Evolutionary conservation across 352 stramenopile species (phyloP), one percentile per base, ranked within the genome.

Genomic region (Phytopythium boreale): DNA sequence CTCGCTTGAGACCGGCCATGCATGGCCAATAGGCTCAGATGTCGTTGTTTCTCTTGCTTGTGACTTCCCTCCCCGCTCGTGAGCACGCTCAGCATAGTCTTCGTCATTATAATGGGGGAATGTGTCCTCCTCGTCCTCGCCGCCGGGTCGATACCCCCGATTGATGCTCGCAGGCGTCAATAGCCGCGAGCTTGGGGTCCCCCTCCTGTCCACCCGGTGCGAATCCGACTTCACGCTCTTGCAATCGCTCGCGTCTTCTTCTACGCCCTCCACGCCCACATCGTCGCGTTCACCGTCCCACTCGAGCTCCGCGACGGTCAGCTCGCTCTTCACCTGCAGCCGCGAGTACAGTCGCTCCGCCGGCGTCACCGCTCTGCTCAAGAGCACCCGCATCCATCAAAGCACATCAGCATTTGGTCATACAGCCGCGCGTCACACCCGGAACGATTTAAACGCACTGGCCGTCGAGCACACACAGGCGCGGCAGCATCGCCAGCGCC

Each of bases 401-500:
- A 44, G 14, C 22, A 37, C 46, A 27, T 44, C 47, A 34, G 56
- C 26, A 50, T 4, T 26, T 3, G 6, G 29, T 34, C 7, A 34
- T 34, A 34, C 7, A 34, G 29, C 29, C 3, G 29, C 7, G 7
- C 29, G 7, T 14, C 34, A 20, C 31, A 2, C 34, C 29, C 8
- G 49, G 19, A 60, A 47, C 7, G 14, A 50, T 22, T 2, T 2
- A 19, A 0, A 52, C 50, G 19, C 50, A 76, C 70, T 60, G 67
- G 19, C 66, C 69, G 46, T 93, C 82, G 11, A 93, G 72, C 7
- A 63, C 69, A 52, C 75, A 58, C 20, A 93, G 70, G 20, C 79
- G 72, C 24, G 80, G 82, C 49, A 93, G 70, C 77, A 87, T 77
- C 7, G 61, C 49, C 31, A 90, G 67, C 49, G 87, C 77, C 20